A percentile compares a stretch with the other conserved stretches of the same genome.
These are phyloP conservation scores for Amyloporia xantha DNA, from an alignment of 768 basidiomycete species.

Conservation along the genomic window DNA sequence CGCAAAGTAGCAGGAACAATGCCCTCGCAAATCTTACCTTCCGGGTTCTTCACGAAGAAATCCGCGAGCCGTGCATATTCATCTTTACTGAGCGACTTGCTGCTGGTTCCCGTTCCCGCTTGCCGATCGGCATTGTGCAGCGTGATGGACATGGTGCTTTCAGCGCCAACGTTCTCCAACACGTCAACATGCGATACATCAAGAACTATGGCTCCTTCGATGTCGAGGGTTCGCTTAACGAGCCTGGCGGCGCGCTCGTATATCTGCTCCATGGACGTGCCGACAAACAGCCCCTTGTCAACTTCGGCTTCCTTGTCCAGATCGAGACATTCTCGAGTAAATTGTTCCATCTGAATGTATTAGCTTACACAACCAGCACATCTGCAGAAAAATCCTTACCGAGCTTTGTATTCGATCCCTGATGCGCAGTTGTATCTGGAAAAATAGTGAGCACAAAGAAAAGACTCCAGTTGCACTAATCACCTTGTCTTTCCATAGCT, in stretches of 20 bases:
- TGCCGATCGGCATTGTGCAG: slow-evolving; percentile 64
- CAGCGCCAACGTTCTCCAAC: slow-evolving; percentile 56
- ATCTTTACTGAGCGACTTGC: slow-evolving; percentile 44
- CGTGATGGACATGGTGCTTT: slow-evolving; percentile 59
- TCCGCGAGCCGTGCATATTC: slow-evolving; percentile 71
- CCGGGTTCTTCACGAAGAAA: slow-evolving; percentile 74
- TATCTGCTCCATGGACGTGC: slow-evolving; percentile 72
- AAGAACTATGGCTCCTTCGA: slow-evolving; percentile 88
- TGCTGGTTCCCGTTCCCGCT: slow-evolving; percentile 42
- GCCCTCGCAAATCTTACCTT: slow-evolving; percentile 84
- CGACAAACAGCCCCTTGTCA: slow-evolving; percentile 21
- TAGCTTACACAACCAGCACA: neutral
- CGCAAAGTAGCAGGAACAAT: slow-evolving; percentile 79
- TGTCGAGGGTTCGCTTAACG: slow-evolving; percentile 83
- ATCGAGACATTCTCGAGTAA: slow-evolving; percentile 91
- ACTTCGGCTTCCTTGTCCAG: slow-evolving; percentile 59
- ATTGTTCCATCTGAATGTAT: slow-evolving; percentile 75
- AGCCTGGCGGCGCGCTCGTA: slow-evolving; percentile 88
- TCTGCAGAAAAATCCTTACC: slow-evolving; percentile 32
- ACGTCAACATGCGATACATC: slow-evolving; percentile 91
- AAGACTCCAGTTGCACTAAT: slow-evolving; percentile 4
- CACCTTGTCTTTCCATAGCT: slow-evolving; percentile 92
- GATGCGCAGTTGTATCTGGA: slow-evolving; percentile 80
- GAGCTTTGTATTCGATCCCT: slow-evolving; percentile 90
- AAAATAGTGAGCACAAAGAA: neutral